Evolutionary conservation across 169 alveolate species (phyloP).

Genomic region (Cryptosporidium ubiquitum): DNA sequence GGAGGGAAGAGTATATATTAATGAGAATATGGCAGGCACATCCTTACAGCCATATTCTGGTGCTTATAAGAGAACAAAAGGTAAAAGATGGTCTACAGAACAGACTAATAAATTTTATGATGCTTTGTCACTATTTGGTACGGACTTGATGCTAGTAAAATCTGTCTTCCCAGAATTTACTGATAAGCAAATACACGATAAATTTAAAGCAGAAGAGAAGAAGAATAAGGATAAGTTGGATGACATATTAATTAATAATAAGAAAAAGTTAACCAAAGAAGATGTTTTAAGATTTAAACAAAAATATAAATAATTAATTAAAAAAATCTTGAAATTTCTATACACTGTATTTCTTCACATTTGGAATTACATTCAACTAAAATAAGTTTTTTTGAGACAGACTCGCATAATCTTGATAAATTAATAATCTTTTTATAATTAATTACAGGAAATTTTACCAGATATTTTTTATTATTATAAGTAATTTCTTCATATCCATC

Average conservation of each 20-base stretch:
- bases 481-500: constrained; percentile 16
- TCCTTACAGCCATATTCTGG: constrained; percentile 72
- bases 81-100: constrained; percentile 79
- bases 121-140: constrained; percentile 77
- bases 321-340: constrained; percentile 16
- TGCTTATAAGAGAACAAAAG: constrained; percentile 79
- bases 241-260: constrained; percentile 33
- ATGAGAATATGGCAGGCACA: constrained; percentile 73
- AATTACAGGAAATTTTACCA: constrained; percentile 2
- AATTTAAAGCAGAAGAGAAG: constrained; percentile 77
- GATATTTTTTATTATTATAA: neutral
- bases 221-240: constrained; percentile 57
- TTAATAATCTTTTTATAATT: constrained; percentile 20
- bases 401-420: constrained; percentile 38
- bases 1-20: constrained; percentile 71
- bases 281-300: constrained; percentile 43
- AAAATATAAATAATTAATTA: constrained; percentile 10
- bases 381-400: constrained; percentile 28
- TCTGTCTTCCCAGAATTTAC: constrained; percentile 78
- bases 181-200: constrained; percentile 75
- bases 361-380: constrained; percentile 1
- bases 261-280: constrained; percentile 52
- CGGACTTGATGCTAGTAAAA: constrained; percentile 76
- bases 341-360: neutral
- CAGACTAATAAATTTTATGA: constrained; percentile 78